phyloP scores from a whole-genome alignment of 139 green algal species.

The Chlorella sp. region DNA sequence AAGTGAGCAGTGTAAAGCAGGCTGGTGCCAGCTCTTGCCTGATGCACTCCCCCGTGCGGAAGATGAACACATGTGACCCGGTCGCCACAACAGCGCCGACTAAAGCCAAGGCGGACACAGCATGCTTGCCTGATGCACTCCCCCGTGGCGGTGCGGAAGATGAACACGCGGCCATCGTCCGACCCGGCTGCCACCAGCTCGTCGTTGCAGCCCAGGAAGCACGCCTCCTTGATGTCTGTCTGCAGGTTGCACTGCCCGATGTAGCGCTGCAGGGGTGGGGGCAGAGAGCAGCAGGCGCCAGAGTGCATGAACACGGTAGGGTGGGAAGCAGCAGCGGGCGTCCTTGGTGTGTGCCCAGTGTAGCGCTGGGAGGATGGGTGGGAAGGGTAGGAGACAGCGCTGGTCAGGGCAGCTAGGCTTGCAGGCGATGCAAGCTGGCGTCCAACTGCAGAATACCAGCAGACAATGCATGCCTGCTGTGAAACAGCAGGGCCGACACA shows the following conservation, averaged over 20 bases:
- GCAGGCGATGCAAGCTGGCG: no score
- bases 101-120: no score
- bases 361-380: background rate
- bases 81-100: no score
- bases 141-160: conserved; percentile 67
- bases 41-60: background rate
- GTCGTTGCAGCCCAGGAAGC: conserved; percentile 71
- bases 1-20: no score
- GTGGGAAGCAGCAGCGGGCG: background rate
- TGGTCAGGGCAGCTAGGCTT: no score
- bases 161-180: conserved; percentile 83
- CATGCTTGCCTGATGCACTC: conserved; percentile 34
- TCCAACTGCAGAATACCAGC: background rate
- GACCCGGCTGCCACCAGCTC: conserved; percentile 73
- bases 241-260: conserved; percentile 66
- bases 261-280: conserved; percentile 35
- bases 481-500: no score
- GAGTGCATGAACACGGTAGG: background rate
- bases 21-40: no score
- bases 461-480: no score
- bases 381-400: no score
- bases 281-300: background rate
- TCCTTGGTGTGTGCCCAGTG: background rate
- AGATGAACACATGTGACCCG: background rate
- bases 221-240: conserved; percentile 91